Percentiles rank a stretch among this genome's conserved stretches.
Conservation (phyloP, 306 rosid species). For the Trifolium subterraneum region DNA sequence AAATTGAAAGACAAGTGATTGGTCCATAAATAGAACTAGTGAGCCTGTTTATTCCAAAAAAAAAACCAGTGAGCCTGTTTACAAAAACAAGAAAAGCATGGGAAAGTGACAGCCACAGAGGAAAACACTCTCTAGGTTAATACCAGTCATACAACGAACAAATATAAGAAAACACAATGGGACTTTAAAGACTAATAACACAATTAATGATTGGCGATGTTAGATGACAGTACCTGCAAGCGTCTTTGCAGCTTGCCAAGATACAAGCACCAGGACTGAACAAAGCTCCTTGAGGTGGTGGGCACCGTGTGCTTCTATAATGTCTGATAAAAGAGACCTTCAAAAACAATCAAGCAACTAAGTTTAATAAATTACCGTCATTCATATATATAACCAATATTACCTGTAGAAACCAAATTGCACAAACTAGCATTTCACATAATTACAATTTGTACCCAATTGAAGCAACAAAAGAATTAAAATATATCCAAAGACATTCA, state of each 20-base stretch:
- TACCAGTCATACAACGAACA: slow-evolving; percentile 5
- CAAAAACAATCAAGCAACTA: slow-evolving; percentile 51
- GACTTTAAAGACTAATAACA: slow-evolving; percentile 17
- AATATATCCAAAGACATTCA: not conserved
- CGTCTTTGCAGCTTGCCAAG: slow-evolving; percentile 85
- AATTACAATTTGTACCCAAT: not conserved
- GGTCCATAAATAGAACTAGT: slow-evolving; percentile 15
- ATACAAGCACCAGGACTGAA: slow-evolving; percentile 81
- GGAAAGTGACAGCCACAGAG: not conserved
- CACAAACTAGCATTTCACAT: not conserved
- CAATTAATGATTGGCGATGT: slow-evolving; percentile 2
- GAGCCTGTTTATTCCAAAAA: not conserved
- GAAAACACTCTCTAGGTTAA: slow-evolving; percentile 29
- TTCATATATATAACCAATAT: slow-evolving; percentile 33
- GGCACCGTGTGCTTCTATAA: slow-evolving; percentile 94
- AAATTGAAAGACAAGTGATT: not conserved
- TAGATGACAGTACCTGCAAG: slow-evolving; percentile 65
- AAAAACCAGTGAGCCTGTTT: not conserved
- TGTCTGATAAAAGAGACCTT: slow-evolving; percentile 96
- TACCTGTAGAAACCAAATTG: not conserved
- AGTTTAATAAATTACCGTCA: slow-evolving; percentile 21
- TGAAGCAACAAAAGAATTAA: not conserved
- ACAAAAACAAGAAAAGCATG: slow-evolving; percentile 7
- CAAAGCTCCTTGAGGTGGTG: slow-evolving; percentile 93
- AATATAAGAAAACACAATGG: slow-evolving; percentile 18